Evolutionary conservation across 78 protist species (phyloP), one percentile per base, ranked within the genome.

Genomic region (Dictyostelium citrinum): DNA sequence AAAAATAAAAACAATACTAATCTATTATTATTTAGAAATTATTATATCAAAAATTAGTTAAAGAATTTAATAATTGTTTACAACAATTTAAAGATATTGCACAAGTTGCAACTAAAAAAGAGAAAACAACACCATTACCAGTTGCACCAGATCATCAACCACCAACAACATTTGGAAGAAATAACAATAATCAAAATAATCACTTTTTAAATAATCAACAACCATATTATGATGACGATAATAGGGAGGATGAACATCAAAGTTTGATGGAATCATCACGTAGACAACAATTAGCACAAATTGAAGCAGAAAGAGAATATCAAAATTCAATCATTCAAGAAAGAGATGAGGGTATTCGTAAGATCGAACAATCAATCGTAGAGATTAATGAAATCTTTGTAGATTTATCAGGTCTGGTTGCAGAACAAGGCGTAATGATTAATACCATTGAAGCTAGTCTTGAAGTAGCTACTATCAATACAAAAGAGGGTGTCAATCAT

Each of bases 381-480:
- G 96, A 96, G 16, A 95, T 96, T 83, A 96, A 96, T 60, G 96
- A 94, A 82, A 96, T 96, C 61, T 96, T 96, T 86, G 37, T 91
- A 31, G 98, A 96, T 68, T 79, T 96, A 37, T 95, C 96, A 29
- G 81, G 71, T n/a, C 27, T 96, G 37, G 97, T 96, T 11, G 11
- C 83, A 41, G 96, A 96, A 39, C 98, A 96, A 83, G 97, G 98
- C 71, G 96, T 77, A 58, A 64, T 86, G 85, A 41, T 96, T 24
- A 79, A 83, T 76, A 90, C 90, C 20, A 83, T 79, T 64, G 94
- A 75, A 14, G 16, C 72, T 31, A 91, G 78, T 81, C 76, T 91
- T 70, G 91, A 91, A 60, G 39, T 78, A 10, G 61, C 95, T 24
- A 58, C 55, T 24, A 55, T 51, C 39, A 83, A 91, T 22, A 84